Conservation (phyloP, 176 grass and related monocot genomes). For the Triticum timopheevii region DNA sequence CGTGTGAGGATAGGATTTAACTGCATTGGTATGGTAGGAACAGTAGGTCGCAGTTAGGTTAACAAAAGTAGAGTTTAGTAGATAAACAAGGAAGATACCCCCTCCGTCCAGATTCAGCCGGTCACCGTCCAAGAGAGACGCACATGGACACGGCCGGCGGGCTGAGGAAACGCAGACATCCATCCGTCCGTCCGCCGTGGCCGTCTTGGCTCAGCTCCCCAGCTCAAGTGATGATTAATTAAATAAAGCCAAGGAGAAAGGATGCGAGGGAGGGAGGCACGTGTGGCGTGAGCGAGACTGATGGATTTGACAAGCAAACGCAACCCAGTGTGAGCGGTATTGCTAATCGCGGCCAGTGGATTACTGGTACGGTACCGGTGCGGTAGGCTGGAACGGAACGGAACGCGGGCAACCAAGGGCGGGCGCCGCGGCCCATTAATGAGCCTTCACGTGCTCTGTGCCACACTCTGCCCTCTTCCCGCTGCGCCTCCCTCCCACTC, state of each 20-base stretch:
- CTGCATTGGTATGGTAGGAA: not conserved
- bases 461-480: not conserved
- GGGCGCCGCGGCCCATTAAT: constrained; percentile 61
- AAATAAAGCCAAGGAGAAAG: not conserved
- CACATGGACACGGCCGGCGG: not conserved
- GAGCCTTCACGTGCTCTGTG: constrained; percentile 58
- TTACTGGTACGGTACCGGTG: not conserved
- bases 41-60: not conserved
- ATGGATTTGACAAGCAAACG: not conserved
- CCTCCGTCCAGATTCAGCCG: too few relatives aligned
- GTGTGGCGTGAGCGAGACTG: not conserved
- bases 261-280: not conserved
- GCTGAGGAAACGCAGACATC: not conserved
- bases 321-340: too few relatives aligned
- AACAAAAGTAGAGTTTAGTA: too few relatives aligned
- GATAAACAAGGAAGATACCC: too few relatives aligned
- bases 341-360: too few relatives aligned
- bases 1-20: not conserved
- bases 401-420: too few relatives aligned
- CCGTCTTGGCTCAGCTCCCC: not conserved
- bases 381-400: not conserved
- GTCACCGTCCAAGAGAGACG: too few relatives aligned
- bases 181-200: not conserved
- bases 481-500: too few relatives aligned
- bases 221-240: not conserved